Evolutionary conservation across 139 green algal genomes (phyloP).

Genomic region (Astrephomene gubernaculifera): DNA sequence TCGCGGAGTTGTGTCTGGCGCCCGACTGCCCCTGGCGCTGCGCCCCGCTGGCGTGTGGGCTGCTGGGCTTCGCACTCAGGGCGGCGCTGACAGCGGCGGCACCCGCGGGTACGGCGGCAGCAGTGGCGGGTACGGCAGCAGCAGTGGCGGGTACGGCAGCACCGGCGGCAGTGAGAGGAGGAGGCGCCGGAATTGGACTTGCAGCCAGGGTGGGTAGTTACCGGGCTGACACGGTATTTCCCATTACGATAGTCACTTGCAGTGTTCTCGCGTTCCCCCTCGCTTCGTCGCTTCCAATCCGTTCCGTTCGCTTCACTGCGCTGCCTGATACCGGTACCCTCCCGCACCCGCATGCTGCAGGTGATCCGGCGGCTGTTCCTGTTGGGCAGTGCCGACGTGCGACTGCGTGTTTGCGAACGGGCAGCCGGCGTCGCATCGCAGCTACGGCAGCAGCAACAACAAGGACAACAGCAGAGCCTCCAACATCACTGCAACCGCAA

Average conservation of each 20-base stretch:
- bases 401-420: neutral
- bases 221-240: too few relatives aligned
- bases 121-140: neutral
- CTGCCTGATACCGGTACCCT: neutral
- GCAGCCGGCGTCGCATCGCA: neutral
- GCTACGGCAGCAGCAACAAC: neutral
- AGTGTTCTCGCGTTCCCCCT: too few relatives aligned
- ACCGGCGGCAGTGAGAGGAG: too few relatives aligned
- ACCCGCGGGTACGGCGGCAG: neutral
- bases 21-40: slow-evolving; percentile 4
- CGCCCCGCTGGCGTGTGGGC: neutral
- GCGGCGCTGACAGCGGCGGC: neutral
- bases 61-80: slow-evolving; percentile 23
- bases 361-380: slow-evolving; percentile 7
- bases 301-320: too few relatives aligned
- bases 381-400: neutral
- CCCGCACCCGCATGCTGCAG: neutral
- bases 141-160: too few relatives aligned
- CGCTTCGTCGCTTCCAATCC: too few relatives aligned
- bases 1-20: slow-evolving; percentile 26
- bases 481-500: too few relatives aligned
- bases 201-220: too few relatives aligned
- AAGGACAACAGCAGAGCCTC: neutral
- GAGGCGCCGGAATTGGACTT: too few relatives aligned
- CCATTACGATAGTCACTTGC: too few relatives aligned